Evolutionary conservation across 2,329 filamentous ascomycete species (phyloP), one percentile per base, ranked within the genome.

Genomic region (Paecilomyces sp.): DNA sequence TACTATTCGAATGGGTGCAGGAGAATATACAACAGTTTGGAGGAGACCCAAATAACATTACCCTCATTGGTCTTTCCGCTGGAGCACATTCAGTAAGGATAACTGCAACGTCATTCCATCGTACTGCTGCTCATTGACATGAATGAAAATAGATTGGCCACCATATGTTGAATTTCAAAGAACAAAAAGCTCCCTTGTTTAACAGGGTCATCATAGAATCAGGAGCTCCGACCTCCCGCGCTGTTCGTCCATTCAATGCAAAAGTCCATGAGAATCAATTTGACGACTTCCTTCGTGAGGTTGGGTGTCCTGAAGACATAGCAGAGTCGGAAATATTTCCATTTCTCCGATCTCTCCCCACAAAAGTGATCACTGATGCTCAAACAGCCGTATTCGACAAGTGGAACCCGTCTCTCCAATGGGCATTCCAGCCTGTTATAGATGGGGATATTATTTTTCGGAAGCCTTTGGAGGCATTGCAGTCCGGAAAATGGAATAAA

Each of bases 351-450:
- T 67, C 70, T 1, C 66, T 77, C 4, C 71, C 77, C 0, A 71
- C 70, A 8, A 63, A 70, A 0, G 64, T 59, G 0, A 68, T 82
- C 12, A 73, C 71, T 6, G 65, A 70, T 8, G 79, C 78, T 3
- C 77, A 79, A 51, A 74, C 70, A 9, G 68, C 65, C 2, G 71
- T 81, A 0, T 81, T 81, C 57, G 73, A 78, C 57, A 72, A 72
- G 50, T 81, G 79, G 62, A 80, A 80, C 36, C 74, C 77, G 0
- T 79, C 76, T 8, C 67, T 80, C 0, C 70, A 76, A 30, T 82
- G 79, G 79, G 79, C 88, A 0, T 91, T 89, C 74, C 88, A 90
- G 66, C 88, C 88, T 7, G 84, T 87, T 36, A 82, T 90, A 59
- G 87, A 89, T 66, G 81, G 82, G 3, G 80, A 82, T 12, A 71